These are phyloP conservation scores for Sporothrix pseudoabietina DNA, from an alignment of 2,329 filamentous ascomycete genomes.

Conservation along the genomic window DNA sequence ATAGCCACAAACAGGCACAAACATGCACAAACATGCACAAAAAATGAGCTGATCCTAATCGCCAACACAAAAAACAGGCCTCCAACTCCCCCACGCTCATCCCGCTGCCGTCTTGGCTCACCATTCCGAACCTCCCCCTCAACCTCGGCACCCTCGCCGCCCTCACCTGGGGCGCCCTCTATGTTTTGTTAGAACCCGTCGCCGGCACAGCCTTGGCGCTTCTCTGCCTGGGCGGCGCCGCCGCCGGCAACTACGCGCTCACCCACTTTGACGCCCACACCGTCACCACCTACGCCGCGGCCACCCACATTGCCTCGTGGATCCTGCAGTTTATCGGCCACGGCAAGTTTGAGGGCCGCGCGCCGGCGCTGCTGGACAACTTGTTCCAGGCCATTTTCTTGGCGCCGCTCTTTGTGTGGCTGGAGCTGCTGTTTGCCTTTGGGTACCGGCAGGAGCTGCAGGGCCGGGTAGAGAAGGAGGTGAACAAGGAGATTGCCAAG, in stretches of 20 bases:
- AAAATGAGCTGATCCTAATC: neutral
- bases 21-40: too few relatives aligned
- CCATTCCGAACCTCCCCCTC: conserved; percentile 65
- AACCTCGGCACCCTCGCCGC: conserved; percentile 67
- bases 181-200: conserved; percentile 90
- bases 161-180: conserved; percentile 73
- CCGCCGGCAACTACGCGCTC: conserved; percentile 73
- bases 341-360: conserved; percentile 82
- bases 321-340: conserved; percentile 90
- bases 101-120: conserved; percentile 66
- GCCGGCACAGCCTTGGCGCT: conserved; percentile 77
- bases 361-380: conserved; percentile 88
- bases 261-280: conserved; percentile 56
- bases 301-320: conserved; percentile 71
- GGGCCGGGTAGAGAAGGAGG: conserved; percentile 73
- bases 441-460: conserved; percentile 90
- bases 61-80: conserved; percentile 47
- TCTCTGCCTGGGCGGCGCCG: conserved; percentile 74
- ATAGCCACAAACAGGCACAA: neutral
- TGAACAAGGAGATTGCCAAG: conserved; percentile 75
- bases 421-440: conserved; percentile 86
- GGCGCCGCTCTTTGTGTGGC: conserved; percentile 95
- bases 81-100: conserved; percentile 66
- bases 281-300: conserved; percentile 61
- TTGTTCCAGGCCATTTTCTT: conserved; percentile 88